Evolutionary conservation across 2,329 filamentous ascomycete genomes (phyloP).

Genomic region (Ascocoryne sarcoides): DNA sequence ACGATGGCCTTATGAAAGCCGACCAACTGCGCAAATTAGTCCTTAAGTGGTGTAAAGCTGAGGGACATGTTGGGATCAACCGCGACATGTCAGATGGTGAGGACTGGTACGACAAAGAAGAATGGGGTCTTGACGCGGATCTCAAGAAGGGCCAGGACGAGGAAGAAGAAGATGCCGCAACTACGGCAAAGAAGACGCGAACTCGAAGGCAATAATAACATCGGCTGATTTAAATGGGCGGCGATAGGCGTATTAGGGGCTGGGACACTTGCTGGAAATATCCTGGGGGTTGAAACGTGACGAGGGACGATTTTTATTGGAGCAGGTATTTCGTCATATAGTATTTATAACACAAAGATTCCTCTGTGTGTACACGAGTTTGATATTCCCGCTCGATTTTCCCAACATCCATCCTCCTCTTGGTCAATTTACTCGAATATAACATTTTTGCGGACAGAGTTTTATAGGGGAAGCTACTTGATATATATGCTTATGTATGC

Average conservation of each 20-base stretch:
- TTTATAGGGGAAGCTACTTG: too few relatives aligned
- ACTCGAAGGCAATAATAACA: slow-evolving; percentile 29
- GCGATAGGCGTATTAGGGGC: background rate
- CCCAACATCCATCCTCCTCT: too few relatives aligned
- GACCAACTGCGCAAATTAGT: slow-evolving; percentile 65
- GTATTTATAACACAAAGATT: too few relatives aligned
- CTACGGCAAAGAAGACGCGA: slow-evolving; percentile 41
- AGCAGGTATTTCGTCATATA: too few relatives aligned
- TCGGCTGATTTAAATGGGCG: background rate
- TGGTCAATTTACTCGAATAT: too few relatives aligned
- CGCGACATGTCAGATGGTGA: slow-evolving; percentile 76
- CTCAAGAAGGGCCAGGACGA: slow-evolving; percentile 75
- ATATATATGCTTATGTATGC: too few relatives aligned
- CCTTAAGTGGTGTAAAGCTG: slow-evolving; percentile 67
- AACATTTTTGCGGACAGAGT: too few relatives aligned
- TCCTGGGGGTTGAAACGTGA: too few relatives aligned
- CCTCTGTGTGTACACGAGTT: too few relatives aligned
- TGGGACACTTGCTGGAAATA: too few relatives aligned
- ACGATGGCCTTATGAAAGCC: slow-evolving; percentile 62
- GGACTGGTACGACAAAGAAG: slow-evolving; percentile 79
- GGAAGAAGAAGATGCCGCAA: slow-evolving; percentile 63
- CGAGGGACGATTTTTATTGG: too few relatives aligned
- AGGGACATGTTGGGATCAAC: slow-evolving; percentile 58
- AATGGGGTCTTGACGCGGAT: slow-evolving; percentile 67
- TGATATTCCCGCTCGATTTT: too few relatives aligned